These are phyloP conservation scores for Lactarius psammicola DNA, from an alignment of 768 basidiomycete genomes.

Conservation along the genomic window DNA sequence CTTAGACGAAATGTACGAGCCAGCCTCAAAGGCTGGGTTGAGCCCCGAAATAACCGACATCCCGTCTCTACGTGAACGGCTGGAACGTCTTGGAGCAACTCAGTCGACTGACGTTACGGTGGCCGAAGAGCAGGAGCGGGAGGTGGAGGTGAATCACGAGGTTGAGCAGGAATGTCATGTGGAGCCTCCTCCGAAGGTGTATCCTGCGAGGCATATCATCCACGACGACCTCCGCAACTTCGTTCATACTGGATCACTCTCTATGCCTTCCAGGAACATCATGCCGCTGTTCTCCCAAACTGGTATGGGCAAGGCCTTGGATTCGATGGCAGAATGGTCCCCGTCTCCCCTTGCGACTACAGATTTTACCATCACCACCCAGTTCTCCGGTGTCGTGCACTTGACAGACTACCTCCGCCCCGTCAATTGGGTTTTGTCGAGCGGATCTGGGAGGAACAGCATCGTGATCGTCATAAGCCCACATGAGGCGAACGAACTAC, in stretches of 20 bases:
- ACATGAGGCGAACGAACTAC: constrained; percentile 15
- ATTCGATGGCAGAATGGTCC: background rate
- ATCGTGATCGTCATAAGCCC: background rate
- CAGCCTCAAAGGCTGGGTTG: background rate
- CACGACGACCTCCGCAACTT: background rate
- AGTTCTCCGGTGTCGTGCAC: background rate
- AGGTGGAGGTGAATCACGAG: background rate
- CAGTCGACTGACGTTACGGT: background rate
- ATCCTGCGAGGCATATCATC: background rate
- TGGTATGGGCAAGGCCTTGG: too few relatives aligned
- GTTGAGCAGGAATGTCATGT: background rate
- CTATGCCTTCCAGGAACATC: background rate
- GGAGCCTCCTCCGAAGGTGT: background rate
- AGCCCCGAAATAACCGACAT: background rate
- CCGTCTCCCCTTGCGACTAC: background rate
- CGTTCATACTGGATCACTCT: background rate
- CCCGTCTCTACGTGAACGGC: background rate
- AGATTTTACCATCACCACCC: background rate
- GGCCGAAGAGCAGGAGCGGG: constrained; percentile 8
- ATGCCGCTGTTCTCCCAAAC: background rate
- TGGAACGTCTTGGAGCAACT: background rate
- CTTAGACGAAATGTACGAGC: constrained; percentile 12
- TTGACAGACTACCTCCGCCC: constrained; percentile 24
- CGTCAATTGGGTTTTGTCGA: constrained; percentile 9
- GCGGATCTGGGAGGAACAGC: background rate